Conservation (phyloP, 805 yeast genomes). For the Millerozyma acaciae region DNA sequence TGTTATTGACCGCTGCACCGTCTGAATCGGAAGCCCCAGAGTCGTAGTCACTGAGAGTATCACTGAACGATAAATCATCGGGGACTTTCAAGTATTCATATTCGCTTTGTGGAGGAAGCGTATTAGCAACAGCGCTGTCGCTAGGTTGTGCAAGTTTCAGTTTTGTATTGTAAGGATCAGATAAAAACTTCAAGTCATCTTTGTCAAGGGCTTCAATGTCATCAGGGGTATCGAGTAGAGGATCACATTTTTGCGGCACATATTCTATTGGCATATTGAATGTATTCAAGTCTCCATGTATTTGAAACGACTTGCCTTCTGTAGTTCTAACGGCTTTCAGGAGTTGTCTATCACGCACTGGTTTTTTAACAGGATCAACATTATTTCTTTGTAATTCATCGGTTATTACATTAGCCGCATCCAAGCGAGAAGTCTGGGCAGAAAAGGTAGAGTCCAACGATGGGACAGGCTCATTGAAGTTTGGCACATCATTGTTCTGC, state of each 20-base stretch:
- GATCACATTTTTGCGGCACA: slow-evolving; percentile 37
- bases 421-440: slow-evolving; percentile 6
- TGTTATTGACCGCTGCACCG: slow-evolving; percentile 7
- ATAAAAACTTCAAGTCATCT: slow-evolving; percentile 20
- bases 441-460: slow-evolving; percentile 7
- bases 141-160: too few species aligned
- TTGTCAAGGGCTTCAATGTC: slow-evolving; percentile 39
- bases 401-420: slow-evolving; percentile 13
- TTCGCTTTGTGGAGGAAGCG: slow-evolving; percentile 16
- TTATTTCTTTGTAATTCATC: slow-evolving; percentile 10
- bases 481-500: slow-evolving; percentile 5
- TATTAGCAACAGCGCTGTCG: too few species aligned
- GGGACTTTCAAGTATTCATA: slow-evolving; percentile 11
- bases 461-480: slow-evolving; percentile 2
- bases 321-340: background rate
- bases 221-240: slow-evolving; percentile 42
- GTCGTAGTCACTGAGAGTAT: background rate
- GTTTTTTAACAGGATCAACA: slow-evolving; percentile 32
- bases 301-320: slow-evolving; percentile 5
- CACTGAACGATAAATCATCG: slow-evolving; percentile 1
- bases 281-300: slow-evolving; percentile 18
- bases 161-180: slow-evolving; percentile 19
- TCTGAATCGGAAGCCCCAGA: slow-evolving; percentile 11
- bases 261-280: slow-evolving; percentile 46
- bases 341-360: too few species aligned